phyloP scores from a whole-genome alignment of 768 basidiomycete genomes.

The Dentipellis sp. region DNA sequence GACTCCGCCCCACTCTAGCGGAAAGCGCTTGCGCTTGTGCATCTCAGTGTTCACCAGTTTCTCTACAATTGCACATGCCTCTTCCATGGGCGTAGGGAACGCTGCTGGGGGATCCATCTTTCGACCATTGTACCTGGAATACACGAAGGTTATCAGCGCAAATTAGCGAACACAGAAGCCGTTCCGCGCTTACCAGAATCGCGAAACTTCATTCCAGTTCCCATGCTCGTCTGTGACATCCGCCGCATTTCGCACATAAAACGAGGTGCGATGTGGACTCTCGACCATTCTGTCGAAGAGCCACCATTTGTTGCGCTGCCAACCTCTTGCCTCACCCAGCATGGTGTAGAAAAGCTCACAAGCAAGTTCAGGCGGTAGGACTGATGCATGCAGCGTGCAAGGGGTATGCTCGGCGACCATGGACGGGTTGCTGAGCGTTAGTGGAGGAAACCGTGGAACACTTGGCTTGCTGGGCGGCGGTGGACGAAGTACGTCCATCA shows the following conservation, averaged over 20 bases:
- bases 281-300: constrained; percentile 75
- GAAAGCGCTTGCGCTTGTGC: constrained; percentile 46
- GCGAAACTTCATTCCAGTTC: constrained; percentile 64
- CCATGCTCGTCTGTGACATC: constrained; percentile 27
- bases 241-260: constrained; percentile 45
- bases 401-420: constrained; percentile 65
- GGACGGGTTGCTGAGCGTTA: constrained; percentile 51
- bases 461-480: constrained; percentile 3
- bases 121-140: constrained; percentile 73
- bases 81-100: constrained; percentile 69
- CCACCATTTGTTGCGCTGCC: constrained; percentile 80
- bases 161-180: neutral
- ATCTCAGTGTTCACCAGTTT: constrained; percentile 63
- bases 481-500: constrained; percentile 12
- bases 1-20: constrained; percentile 54
- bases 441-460: constrained; percentile 39
- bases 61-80: constrained; percentile 66
- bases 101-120: constrained; percentile 40
- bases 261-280: constrained; percentile 76
- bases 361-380: constrained; percentile 69
- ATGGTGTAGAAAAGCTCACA: constrained; percentile 67
- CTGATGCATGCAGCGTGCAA: constrained; percentile 61
- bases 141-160: neutral
- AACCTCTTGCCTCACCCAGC: constrained; percentile 48
- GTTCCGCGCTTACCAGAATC: constrained; percentile 58